These are phyloP conservation scores for Dillenia suffruticosa DNA, from an alignment of 164 flowering plant species.

Conservation along the genomic window DNA sequence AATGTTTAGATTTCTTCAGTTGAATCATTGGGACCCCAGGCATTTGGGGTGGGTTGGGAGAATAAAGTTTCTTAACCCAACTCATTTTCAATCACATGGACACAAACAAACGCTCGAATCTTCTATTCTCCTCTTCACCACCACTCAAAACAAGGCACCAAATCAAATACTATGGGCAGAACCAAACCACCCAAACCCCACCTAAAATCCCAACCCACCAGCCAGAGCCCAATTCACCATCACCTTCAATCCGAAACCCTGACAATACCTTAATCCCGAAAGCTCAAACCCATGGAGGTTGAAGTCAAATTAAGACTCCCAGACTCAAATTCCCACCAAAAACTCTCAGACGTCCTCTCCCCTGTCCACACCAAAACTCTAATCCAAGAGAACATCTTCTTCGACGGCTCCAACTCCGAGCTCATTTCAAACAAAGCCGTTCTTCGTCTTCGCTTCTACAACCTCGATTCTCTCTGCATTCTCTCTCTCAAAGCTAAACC, in stretches of 20 bases:
- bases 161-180: too few species aligned
- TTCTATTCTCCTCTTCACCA: too few species aligned
- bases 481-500: constrained; percentile 66
- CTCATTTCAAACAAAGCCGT: constrained; percentile 50
- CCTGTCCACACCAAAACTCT: constrained; percentile 56
- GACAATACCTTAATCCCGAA: neutral
- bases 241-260: neutral
- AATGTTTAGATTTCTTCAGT: too few species aligned
- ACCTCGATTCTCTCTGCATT: constrained; percentile 45
- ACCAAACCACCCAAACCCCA: constrained; percentile 11
- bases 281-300: constrained; percentile 40
- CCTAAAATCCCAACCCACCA: constrained; percentile 13
- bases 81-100: too few species aligned
- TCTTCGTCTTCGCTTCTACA: constrained; percentile 76
- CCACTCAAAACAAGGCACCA: neutral
- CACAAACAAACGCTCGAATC: too few species aligned
- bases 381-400: constrained; percentile 68
- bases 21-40: too few species aligned
- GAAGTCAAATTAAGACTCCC: constrained; percentile 71
- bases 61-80: too few species aligned
- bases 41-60: too few species aligned
- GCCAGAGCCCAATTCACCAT: constrained; percentile 14
- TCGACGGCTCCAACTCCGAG: constrained; percentile 41
- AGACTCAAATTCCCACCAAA: constrained; percentile 52
- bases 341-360: constrained; percentile 48